Percentiles rank a stretch among this genome's conserved stretches.
Conservation (phyloP, 2,329 filamentous ascomycete genomes). For the Ceratocystis cubensis region DNA sequence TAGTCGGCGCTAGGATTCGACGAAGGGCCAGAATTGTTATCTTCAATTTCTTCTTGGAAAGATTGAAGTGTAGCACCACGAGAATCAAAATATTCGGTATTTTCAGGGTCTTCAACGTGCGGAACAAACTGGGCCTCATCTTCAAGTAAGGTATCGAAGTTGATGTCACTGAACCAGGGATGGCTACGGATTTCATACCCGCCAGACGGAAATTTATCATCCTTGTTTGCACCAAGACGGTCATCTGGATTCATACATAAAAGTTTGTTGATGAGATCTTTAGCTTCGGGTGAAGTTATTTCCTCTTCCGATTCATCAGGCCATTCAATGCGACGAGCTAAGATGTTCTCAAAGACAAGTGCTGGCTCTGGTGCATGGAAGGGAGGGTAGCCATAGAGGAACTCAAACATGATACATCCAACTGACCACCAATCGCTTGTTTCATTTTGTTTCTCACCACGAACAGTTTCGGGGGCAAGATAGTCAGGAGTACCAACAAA, state of each 20-base stretch:
- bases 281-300: conserved; percentile 67
- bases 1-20: conserved; percentile 59
- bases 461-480: conserved; percentile 90
- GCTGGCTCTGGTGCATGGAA: conserved; percentile 87
- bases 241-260: conserved; percentile 73
- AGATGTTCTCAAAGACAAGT: conserved; percentile 91
- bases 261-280: conserved; percentile 85
- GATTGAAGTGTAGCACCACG: conserved; percentile 83
- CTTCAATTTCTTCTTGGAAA: conserved; percentile 89
- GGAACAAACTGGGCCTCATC: conserved; percentile 95
- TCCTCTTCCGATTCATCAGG: conserved; percentile 69
- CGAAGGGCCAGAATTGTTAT: conserved; percentile 64
- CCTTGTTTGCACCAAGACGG: conserved; percentile 71
- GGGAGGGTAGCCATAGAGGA: conserved; percentile 81
- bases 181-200: conserved; percentile 86
- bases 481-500: conserved; percentile 98
- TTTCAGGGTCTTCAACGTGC: conserved; percentile 81
- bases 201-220: conserved; percentile 70
- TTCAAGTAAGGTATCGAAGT: conserved; percentile 84
- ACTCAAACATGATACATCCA: conserved; percentile 97
- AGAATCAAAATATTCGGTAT: conserved; percentile 94
- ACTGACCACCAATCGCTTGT: conserved; percentile 99
- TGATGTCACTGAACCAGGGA: conserved; percentile 74
- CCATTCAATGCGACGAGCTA: conserved; percentile 83
- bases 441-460: conserved; percentile 88